phyloP scores from a whole-genome alignment of 768 basidiomycete species.

The Russula sp. region DNA sequence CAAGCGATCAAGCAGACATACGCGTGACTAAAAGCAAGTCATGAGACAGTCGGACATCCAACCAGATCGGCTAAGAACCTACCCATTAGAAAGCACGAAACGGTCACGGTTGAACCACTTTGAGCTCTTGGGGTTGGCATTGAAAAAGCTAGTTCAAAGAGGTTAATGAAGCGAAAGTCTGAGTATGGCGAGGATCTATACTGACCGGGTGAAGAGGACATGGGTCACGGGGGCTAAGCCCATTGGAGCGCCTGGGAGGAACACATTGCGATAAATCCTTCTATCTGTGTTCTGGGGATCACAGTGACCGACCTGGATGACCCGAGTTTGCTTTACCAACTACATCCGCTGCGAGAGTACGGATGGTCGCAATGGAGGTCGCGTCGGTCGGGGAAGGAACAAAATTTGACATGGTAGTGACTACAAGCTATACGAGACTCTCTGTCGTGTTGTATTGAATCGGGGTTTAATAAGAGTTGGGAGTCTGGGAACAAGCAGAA shows the following conservation, averaged over 20 bases:
- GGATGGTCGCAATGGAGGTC: slow-evolving; percentile 61
- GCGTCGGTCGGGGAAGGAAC: slow-evolving; percentile 39
- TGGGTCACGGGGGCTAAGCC: slow-evolving; percentile 85
- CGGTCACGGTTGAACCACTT: slow-evolving; percentile 97
- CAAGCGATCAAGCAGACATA: slow-evolving; percentile 35
- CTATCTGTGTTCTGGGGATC: background rate
- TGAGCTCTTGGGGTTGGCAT: slow-evolving; percentile 80
- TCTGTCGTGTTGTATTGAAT: background rate
- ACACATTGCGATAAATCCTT: background rate
- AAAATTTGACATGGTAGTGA: slow-evolving; percentile 35
- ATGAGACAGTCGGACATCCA: slow-evolving; percentile 10
- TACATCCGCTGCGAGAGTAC: slow-evolving; percentile 67
- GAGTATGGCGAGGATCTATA: slow-evolving; percentile 25
- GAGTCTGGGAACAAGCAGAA: background rate
- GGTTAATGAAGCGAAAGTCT: slow-evolving; percentile 5
- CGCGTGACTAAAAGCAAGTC: slow-evolving; percentile 52
- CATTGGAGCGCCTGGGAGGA: slow-evolving; percentile 73
- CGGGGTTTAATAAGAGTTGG: background rate
- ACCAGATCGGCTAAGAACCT: slow-evolving; percentile 26
- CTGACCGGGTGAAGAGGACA: slow-evolving; percentile 73
- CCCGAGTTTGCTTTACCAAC: slow-evolving; percentile 90
- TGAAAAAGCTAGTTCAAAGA: slow-evolving; percentile 57
- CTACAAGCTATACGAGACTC: background rate
- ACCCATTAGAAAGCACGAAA: slow-evolving; percentile 96
- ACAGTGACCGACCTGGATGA: slow-evolving; percentile 59